Base-by-base conservation (phyloP, 2,329 filamentous ascomycete species). In the Acarospora socialis region DNA sequence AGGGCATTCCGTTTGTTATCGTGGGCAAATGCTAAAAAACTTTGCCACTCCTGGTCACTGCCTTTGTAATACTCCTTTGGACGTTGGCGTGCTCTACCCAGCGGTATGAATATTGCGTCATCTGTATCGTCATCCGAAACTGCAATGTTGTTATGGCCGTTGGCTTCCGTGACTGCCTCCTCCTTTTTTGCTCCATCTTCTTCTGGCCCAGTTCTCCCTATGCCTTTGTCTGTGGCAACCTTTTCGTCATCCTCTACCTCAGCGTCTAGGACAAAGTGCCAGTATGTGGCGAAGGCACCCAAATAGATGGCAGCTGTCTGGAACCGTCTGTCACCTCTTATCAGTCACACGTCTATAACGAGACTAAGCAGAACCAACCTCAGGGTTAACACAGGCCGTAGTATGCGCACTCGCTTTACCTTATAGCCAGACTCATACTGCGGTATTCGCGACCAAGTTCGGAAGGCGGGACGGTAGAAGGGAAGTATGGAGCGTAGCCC, bases 11-110 rank as follows among this genome's bases (percentile, higher is more conserved):
- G 49, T 18, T 51, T 30, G 16, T 49, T 48, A 41, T 68, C 59
- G n/a, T 50, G 53, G 5, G 59, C 51, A 10, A 67, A 41, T 30
- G 55, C 58, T 27, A 56, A 47, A 34, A 65, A 68, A 32, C 60
- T 61, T 43, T 65, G 57, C 65, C 63, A 67, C 40, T 68, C 65
- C 3, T 63, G 62, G 51, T 68, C 65, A n/a, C 55, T 59, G 15
- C 59, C 61, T 42, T 54, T 60, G 48, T 65, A 68, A 36, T 50
- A 65, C 3, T 49, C 54, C 21, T 47, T 44, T 3, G 54, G 56
- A 34, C 54, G 43, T 35, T 55, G 51, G 30, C 48, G 56, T n/a
- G 60, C 51, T 42, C 59, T 57, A 4, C 61, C 60, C 15, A 66
- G 49, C 14, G 65, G 63, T 17, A 68, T 55, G 48, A 68, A 68